Conservation (phyloP, 2,329 filamentous ascomycete species). For the Beauveria sp. region DNA sequence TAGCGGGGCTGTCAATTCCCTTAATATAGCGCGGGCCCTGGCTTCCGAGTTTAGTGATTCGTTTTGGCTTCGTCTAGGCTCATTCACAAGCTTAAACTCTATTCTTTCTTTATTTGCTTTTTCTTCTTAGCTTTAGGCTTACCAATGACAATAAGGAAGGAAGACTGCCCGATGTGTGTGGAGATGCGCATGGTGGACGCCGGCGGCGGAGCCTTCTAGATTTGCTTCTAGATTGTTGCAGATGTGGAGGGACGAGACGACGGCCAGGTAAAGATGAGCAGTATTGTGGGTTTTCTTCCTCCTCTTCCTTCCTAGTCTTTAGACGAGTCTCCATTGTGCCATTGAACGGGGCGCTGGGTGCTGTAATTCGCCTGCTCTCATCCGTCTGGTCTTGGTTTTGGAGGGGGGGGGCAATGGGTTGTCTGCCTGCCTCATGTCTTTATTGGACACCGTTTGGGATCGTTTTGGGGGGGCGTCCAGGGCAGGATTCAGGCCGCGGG, state of each 20-base stretch:
- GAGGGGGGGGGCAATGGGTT: neutral
- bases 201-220: conserved; percentile 6
- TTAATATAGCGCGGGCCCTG: too few species aligned
- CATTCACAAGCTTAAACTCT: too few species aligned
- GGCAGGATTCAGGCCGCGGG: neutral
- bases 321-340: neutral
- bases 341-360: neutral
- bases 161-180: neutral
- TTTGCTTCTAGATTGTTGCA: conserved; percentile 11
- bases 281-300: neutral
- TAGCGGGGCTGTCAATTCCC: too few species aligned
- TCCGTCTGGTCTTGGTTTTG: neutral
- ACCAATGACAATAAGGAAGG: neutral
- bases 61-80: too few species aligned
- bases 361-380: neutral
- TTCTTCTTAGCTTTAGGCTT: too few species aligned
- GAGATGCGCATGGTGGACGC: neutral
- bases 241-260: conserved; percentile 6
- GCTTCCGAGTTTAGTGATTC: too few species aligned
- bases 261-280: neutral
- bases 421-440: neutral
- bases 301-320: too few species aligned
- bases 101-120: too few species aligned
- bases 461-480: neutral
- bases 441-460: neutral